Conservation (phyloP, 2,329 filamentous ascomycete genomes). For the Hypoxylon sp. region DNA sequence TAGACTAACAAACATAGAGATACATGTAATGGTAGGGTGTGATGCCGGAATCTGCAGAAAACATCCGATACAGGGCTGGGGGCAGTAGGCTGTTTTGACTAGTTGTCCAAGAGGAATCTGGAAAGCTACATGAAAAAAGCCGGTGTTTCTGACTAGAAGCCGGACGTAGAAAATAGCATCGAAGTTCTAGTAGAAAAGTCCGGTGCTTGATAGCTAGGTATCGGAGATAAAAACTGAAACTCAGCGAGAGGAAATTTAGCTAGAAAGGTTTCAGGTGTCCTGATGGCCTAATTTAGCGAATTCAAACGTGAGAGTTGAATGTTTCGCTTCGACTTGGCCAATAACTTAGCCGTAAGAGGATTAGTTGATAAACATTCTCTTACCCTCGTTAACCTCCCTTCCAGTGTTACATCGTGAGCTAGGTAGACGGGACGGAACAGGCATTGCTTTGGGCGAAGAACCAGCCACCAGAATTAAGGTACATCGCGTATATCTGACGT, state of each 20-base stretch:
- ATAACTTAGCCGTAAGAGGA: conserved; percentile 12
- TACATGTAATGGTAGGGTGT: conserved; percentile 4
- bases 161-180: no score
- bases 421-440: conserved; percentile 19
- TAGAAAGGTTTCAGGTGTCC: conserved; percentile 27
- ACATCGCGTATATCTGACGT: conserved; percentile 25
- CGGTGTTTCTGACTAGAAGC: no score
- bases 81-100: conserved; percentile 2
- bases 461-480: conserved; percentile 24
- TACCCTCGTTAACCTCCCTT: conserved; percentile 16
- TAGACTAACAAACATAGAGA: conserved; percentile 5
- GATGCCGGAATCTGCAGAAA: conserved; percentile 11
- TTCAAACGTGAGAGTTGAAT: conserved; percentile 10
- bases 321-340: conserved; percentile 24
- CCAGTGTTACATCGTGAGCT: conserved; percentile 31
- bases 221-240: conserved; percentile 24
- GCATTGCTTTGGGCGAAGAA: conserved; percentile 5
- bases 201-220: no score
- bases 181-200: no score
- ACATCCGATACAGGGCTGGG: conserved; percentile 3
- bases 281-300: conserved; percentile 10
- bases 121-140: no score
- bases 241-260: conserved; percentile 3
- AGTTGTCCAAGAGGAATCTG: no score
- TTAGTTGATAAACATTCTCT: conserved; percentile 11